phyloP scores from a whole-genome alignment of 2,329 filamentous ascomycete species.

The Torrubiella hemipterigena region DNA sequence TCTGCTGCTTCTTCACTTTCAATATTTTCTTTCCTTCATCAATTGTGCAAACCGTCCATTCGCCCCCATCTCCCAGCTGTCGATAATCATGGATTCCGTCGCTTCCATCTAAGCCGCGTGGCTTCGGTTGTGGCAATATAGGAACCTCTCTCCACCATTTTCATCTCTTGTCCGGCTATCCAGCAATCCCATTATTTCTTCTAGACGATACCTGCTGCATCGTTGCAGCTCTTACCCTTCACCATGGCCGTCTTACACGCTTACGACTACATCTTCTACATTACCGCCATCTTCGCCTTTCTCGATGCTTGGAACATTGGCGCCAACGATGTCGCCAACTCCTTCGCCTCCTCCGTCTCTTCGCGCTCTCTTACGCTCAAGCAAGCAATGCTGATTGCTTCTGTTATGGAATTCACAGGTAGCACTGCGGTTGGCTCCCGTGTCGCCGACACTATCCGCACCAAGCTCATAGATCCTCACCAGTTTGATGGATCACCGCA shows the following conservation, averaged over 20 bases:
- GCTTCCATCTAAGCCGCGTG: too few relatives aligned
- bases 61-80: too few relatives aligned
- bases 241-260: slow-evolving; percentile 27
- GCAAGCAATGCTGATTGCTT: slow-evolving; percentile 31
- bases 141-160: too few relatives aligned
- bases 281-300: slow-evolving; percentile 42
- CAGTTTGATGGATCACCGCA: slow-evolving; percentile 29
- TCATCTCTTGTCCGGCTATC: too few relatives aligned
- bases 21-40: too few relatives aligned
- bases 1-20: too few relatives aligned
- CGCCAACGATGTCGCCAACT: slow-evolving; percentile 38
- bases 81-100: too few relatives aligned
- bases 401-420: slow-evolving; percentile 30
- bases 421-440: slow-evolving; percentile 24
- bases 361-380: slow-evolving; percentile 33
- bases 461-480: slow-evolving; percentile 29
- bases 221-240: not conserved
- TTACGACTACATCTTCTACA: slow-evolving; percentile 44
- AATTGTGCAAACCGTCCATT: too few relatives aligned
- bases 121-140: too few relatives aligned
- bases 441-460: slow-evolving; percentile 33
- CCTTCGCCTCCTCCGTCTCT: slow-evolving; percentile 32
- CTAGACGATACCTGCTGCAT: too few relatives aligned
- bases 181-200: too few relatives aligned
- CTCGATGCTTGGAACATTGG: slow-evolving; percentile 50